A percentile compares a stretch with the other conserved stretches of the same genome.
Evolutionary conservation across 371 early-diverging fungal species (phyloP).

Genomic region (Catenaria anguillulae): DNA sequence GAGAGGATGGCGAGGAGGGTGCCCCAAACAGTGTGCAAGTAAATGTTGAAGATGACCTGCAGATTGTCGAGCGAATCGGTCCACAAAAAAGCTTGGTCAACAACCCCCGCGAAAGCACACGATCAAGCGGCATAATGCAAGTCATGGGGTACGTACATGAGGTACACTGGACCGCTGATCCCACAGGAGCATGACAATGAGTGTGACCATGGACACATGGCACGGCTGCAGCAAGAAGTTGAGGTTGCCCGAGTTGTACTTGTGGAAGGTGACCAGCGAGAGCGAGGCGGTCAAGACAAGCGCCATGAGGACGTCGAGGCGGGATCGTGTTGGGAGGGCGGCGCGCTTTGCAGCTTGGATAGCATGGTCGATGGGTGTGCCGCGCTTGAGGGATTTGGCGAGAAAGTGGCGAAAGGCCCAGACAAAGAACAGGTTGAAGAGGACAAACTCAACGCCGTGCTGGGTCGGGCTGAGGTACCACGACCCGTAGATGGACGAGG

Average conservation of each 20-base stretch:
- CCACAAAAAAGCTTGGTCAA: neutral
- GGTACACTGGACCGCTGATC: neutral
- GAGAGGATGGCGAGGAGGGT: conserved; percentile 33
- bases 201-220: conserved; percentile 39
- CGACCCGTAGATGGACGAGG: conserved; percentile 32
- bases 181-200: conserved; percentile 30
- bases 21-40: conserved; percentile 46
- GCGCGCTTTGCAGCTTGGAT: neutral
- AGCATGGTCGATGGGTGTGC: conserved; percentile 4
- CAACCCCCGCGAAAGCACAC: too few species aligned
- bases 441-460: conserved; percentile 36
- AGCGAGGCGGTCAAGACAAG: conserved; percentile 24
- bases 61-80: neutral
- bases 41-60: conserved; percentile 38
- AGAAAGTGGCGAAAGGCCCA: conserved; percentile 25
- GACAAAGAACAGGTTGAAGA: conserved; percentile 31
- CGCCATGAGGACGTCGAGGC: conserved; percentile 26
- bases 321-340: conserved; percentile 7
- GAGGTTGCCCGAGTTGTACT: conserved; percentile 27
- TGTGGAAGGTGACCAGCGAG: conserved; percentile 28
- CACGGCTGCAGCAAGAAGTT: conserved; percentile 47
- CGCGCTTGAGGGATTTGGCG: conserved; percentile 24
- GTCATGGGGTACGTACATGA: neutral
- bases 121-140: neutral
- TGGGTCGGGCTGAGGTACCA: conserved; percentile 44